Base-by-base conservation (phyloP, 345 rosid species). In the Turritis glabra region DNA sequence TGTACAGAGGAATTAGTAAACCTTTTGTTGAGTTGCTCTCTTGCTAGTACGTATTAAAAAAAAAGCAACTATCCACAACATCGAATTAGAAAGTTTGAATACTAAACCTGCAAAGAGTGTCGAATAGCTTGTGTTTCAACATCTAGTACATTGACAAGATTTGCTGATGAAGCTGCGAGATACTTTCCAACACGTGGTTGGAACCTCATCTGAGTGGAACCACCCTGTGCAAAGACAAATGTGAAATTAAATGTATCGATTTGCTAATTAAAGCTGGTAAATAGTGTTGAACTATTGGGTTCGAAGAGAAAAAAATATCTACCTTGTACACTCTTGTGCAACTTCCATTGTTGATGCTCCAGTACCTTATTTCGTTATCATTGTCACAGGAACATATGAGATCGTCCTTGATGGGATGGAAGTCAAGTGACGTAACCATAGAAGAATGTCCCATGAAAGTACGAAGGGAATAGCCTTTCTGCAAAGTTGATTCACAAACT, bases 381-480 rank as follows among this genome's bases (percentile, higher is more conserved):
- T 82, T 83, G 74, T 92, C 98, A 77, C 99, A 92, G 44, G 99
- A 95, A 80, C 99, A 90, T 79, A 95, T 85, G 72, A 92, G 96
- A 61, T 95, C 99, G 32, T 90, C 92, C 58, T 88, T 87, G 75
- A 72, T 84, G 41, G 99, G 98, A 75, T 95, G 99, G 84, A 95
- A 95, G 68, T 95, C 99, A 29, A 95, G 85, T 27, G 99, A 92
- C 76, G 77, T 80, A 38, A 95, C 98, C 72, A 84, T 33, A 52
- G 84, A 80, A 35, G 87, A 75, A 85, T 92, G 99, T 43, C 99
- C 99, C 73, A 78, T 66, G 84, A 95, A 88, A 21, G 76, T 92
- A 26, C 98, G 94, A 63, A 88, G 89, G 11, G 99, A 84, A 81
- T 83, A 90, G 48, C 89, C 89, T 69, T 88, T 88, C 99, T 95